Percentiles rank a stretch among this genome's conserved stretches.
Evolutionary conservation across 108 stramenopile genomes (phyloP).

Genomic region (Pseudonitzschia multistriata): DNA sequence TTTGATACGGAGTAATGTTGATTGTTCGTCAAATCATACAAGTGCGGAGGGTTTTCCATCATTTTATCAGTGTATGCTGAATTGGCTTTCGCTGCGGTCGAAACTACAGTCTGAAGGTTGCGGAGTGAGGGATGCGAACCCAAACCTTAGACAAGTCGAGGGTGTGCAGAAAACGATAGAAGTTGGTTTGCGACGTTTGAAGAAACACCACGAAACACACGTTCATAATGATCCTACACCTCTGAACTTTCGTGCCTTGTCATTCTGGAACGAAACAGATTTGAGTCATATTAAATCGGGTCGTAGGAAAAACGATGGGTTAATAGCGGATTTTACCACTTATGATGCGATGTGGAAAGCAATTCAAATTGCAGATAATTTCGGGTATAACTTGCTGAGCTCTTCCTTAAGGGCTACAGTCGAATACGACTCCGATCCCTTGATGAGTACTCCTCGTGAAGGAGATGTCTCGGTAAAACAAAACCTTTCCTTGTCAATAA

Average conservation of each 20-base stretch:
- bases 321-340: conserved; percentile 10
- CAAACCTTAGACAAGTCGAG: conserved; percentile 11
- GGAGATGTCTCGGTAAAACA: conserved; percentile 10
- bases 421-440: conserved; percentile 30
- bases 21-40: background rate
- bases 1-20: conserved; percentile 4
- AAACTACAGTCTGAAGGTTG: conserved; percentile 67
- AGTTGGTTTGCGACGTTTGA: background rate
- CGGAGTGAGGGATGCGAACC: conserved; percentile 34
- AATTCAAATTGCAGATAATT: conserved; percentile 32
- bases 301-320: conserved; percentile 21
- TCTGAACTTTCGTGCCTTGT: conserved; percentile 1
- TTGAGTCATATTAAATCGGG: conserved; percentile 31
- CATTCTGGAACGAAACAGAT: background rate
- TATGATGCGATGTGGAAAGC: conserved; percentile 42
- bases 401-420: conserved; percentile 43
- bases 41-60: conserved; percentile 28
- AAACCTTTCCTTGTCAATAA: conserved; percentile 42
- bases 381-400: conserved; percentile 28
- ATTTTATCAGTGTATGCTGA: conserved; percentile 65
- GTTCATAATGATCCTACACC: background rate
- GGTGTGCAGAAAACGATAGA: background rate
- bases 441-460: background rate
- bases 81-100: conserved; percentile 60
- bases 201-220: background rate